These are phyloP conservation scores for Thelonectria rubi DNA, from an alignment of 2,329 filamentous ascomycete species.

Conservation along the genomic window DNA sequence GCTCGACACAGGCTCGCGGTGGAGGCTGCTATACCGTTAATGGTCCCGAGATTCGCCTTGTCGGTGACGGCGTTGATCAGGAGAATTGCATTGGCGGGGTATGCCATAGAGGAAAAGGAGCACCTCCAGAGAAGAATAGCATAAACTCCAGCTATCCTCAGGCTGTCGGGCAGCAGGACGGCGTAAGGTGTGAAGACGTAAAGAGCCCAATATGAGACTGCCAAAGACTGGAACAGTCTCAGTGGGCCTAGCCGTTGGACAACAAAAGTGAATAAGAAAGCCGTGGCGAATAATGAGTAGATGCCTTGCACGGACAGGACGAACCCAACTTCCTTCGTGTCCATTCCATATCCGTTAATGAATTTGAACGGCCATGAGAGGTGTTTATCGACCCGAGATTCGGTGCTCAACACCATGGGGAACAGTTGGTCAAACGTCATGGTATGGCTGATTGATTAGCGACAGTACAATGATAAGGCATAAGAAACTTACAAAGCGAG, in stretches of 20 bases:
- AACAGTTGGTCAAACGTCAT: slow-evolving; percentile 96
- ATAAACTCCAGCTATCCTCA: slow-evolving; percentile 80
- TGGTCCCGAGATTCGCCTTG: slow-evolving; percentile 83
- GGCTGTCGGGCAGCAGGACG: slow-evolving; percentile 76
- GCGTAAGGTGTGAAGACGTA: slow-evolving; percentile 92
- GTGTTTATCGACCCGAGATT: slow-evolving; percentile 58
- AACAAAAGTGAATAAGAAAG: slow-evolving; percentile 83
- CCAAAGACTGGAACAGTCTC: slow-evolving; percentile 81
- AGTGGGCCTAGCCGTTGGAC: slow-evolving; percentile 80
- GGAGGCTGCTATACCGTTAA: slow-evolving; percentile 92
- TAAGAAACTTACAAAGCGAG: slow-evolving; percentile 81
- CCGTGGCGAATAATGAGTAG: slow-evolving; percentile 87
- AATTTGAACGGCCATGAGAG: slow-evolving; percentile 84
- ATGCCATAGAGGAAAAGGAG: slow-evolving; percentile 88
- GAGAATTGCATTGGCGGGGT: slow-evolving; percentile 88
- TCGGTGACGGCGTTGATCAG: slow-evolving; percentile 88
- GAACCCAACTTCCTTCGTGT: slow-evolving; percentile 84
- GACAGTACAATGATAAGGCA: not conserved
- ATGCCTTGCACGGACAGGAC: slow-evolving; percentile 89
- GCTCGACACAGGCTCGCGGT: slow-evolving; percentile 89
- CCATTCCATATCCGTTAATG: slow-evolving; percentile 83
- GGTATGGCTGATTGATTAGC: slow-evolving; percentile 73
- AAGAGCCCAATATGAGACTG: slow-evolving; percentile 84
- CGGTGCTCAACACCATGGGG: slow-evolving; percentile 87
- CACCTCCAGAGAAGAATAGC: slow-evolving; percentile 88